A percentile compares a stretch with the other conserved stretches of the same genome.
Conservation (phyloP, 306 rosid species). For the Prinsepia uniflora region DNA sequence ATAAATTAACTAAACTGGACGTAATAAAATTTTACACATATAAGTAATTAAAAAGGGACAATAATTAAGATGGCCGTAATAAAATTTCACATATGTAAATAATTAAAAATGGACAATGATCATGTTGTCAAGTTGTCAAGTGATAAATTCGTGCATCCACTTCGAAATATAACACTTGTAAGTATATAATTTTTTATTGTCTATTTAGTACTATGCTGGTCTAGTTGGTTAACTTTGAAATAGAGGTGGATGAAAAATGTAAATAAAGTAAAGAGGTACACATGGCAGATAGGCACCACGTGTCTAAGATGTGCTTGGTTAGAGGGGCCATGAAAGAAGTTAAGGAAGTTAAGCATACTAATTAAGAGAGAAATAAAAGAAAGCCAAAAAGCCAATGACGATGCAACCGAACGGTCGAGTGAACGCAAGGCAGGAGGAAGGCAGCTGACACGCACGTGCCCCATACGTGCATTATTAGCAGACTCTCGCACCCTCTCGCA, state of each 20-base stretch:
- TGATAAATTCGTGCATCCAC: too few relatives aligned
- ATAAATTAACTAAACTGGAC: too few relatives aligned
- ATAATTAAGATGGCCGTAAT: too few relatives aligned
- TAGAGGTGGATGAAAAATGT: neutral
- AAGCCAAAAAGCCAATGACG: constrained; percentile 11
- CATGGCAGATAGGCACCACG: constrained; percentile 12
- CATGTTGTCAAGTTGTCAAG: too few relatives aligned
- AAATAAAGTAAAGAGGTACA: neutral
- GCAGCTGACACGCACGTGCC: constrained; percentile 44
- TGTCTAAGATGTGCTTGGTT: neutral
- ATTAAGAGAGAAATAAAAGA: neutral
- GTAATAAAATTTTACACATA: too few relatives aligned
- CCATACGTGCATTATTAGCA: constrained; percentile 20
- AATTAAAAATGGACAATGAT: too few relatives aligned
- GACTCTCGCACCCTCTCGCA: neutral
- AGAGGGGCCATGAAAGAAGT: constrained; percentile 15
- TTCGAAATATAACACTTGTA: too few relatives aligned
- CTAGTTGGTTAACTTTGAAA: too few relatives aligned
- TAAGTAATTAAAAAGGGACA: too few relatives aligned
- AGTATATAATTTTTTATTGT: too few relatives aligned
- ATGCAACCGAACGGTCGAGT: constrained; percentile 61
- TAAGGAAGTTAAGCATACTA: constrained; percentile 16
- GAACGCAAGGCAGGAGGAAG: constrained; percentile 33
- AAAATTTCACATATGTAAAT: too few relatives aligned
- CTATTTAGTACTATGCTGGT: too few relatives aligned